phyloP scores from a whole-genome alignment of 345 rosid species.

The Eucalyptus urophylla region DNA sequence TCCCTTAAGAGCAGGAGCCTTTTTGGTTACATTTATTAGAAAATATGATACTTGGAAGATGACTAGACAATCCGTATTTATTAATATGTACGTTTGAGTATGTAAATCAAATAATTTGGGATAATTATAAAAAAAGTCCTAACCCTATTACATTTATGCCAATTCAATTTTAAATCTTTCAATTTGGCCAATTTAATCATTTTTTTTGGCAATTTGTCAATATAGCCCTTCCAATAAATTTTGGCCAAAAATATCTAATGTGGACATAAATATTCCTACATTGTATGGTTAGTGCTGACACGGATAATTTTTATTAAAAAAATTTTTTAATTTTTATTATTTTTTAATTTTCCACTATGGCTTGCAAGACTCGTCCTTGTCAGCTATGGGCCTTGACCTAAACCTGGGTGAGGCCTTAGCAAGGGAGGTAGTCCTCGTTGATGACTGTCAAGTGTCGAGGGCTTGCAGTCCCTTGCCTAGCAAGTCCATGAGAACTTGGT shows the following conservation, averaged over 20 bases:
- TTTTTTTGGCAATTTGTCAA: too few species aligned
- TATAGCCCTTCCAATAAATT: accelerated
- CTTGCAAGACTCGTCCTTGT: accelerated
- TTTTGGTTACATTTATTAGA: not conserved
- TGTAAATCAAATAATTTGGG: not conserved
- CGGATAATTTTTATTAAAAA: too few species aligned
- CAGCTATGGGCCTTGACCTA: accelerated
- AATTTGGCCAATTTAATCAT: not conserved
- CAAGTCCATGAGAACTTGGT: not conserved
- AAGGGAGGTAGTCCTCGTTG: accelerated
- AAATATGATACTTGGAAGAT: not conserved
- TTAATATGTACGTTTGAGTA: not conserved
- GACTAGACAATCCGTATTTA: not conserved
- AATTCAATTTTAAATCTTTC: not conserved
- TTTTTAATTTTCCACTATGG: not conserved
- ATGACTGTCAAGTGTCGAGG: too few species aligned
- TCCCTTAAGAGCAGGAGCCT: not conserved
- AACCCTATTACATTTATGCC: not conserved
- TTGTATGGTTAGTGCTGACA: too few species aligned
- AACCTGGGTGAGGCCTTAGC: not conserved
- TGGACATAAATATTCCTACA: too few species aligned
- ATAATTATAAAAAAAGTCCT: not conserved
- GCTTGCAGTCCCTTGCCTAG: not conserved
- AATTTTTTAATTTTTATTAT: too few species aligned
- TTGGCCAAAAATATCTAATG: accelerated